Evolutionary conservation across 23 red algal genomes (phyloP).

Genomic region (Gracilaria vermiculophylla): DNA sequence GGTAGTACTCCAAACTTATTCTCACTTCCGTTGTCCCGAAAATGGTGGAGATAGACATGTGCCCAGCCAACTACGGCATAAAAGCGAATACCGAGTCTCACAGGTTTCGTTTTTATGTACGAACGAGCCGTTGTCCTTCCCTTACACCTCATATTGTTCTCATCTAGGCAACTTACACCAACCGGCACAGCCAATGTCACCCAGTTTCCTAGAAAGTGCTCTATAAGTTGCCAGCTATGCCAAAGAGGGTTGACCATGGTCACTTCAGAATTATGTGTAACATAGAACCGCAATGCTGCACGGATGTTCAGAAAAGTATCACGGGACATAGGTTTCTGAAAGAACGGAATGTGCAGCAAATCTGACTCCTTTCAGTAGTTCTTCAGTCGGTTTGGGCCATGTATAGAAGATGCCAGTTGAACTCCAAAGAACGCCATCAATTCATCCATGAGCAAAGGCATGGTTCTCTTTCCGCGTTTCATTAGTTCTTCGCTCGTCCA

Average conservation of each 20-base stretch:
- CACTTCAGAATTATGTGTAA: too few species aligned
- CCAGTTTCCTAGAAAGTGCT: not conserved
- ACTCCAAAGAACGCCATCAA: too few species aligned
- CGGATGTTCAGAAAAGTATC: too few species aligned
- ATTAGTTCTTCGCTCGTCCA: too few species aligned
- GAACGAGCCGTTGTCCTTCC: not conserved
- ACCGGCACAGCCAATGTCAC: not conserved
- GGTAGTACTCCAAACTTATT: not conserved
- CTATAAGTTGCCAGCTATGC: too few species aligned
- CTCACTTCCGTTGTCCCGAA: not conserved
- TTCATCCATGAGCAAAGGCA: too few species aligned
- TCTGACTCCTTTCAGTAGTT: too few species aligned
- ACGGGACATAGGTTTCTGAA: not conserved
- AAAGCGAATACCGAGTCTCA: slow-evolving; percentile 12
- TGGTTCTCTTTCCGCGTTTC: too few species aligned
- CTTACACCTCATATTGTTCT: not conserved
- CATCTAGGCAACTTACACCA: not conserved
- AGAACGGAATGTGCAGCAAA: not conserved
- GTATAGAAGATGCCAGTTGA: too few species aligned
- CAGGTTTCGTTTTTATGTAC: slow-evolving; percentile 6
- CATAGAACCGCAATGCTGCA: too few species aligned
- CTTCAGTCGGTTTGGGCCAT: too few species aligned
- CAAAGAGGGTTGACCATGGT: too few species aligned
- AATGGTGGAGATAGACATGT: not conserved
- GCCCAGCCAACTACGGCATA: not conserved